Base-by-base conservation (phyloP, 2,329 filamentous ascomycete species). In the Cladophialophora chaetospira region DNA sequence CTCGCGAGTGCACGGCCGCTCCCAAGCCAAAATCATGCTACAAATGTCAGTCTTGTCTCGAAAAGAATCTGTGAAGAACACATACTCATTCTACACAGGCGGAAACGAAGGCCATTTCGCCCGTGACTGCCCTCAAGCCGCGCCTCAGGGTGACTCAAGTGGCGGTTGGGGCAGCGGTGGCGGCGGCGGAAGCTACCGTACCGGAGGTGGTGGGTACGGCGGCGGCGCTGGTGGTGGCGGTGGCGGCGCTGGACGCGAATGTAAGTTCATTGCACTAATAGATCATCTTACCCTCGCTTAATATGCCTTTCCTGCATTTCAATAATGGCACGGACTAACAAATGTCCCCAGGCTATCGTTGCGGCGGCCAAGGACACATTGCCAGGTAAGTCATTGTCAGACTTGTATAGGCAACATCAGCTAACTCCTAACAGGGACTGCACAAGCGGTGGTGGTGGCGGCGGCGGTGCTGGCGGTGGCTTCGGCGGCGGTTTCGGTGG, bases 351-450 rank as follows among this genome's bases (percentile, higher is more conserved):
- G n/a, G n/a, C 86, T 97, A 97, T 86, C 97, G 97, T 88, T 99
- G 94, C 78, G 92, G 92, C 63, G 89, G 96, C 81, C 83, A 91
- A 66, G 94, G 94, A 60, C 94, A 97, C 83, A 97, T 97, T 75
- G 93, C 94, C 68, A 91, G 64, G 64, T 65, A 47, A 25, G 62
- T 23, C 11, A 28, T 10, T 89, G 69, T 91, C 91, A 83, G 94
- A 89, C 19, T 9, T 85, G 80, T 83, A 70, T 84, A 89, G 77
- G 82, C 82, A 58, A 75, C 70, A 64, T 68, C 25, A 59, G 73
- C 71, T 62, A 76, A 62, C 43, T 35, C 25, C 2, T 10, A 13
- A 47, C 26, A 66, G 64, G 49, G 64, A 66, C 42, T 66, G 82
- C 68, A 82, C 80, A 70, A 80, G 78, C 69, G 79, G 79, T 67